Evolutionary conservation across 2,329 filamentous ascomycete species (phyloP).

Genomic region (Fusarium coicis): DNA sequence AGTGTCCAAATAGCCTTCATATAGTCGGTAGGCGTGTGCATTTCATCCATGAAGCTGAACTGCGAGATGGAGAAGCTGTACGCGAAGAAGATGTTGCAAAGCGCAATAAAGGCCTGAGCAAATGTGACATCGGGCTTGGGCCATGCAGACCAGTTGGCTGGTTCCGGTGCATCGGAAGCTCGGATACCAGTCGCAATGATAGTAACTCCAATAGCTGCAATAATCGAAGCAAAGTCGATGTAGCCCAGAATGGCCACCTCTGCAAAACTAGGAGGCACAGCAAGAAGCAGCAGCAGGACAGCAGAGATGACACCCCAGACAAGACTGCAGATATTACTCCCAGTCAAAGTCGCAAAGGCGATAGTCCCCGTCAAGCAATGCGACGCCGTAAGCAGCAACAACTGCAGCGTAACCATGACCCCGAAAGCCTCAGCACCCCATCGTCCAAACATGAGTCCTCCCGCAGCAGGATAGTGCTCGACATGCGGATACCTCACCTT

Average conservation of each 20-base stretch:
- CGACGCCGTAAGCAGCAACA: constrained; percentile 74
- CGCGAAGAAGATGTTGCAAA: constrained; percentile 75
- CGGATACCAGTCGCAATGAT: constrained; percentile 69
- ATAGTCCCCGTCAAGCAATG: constrained; percentile 74
- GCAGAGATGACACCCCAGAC: constrained; percentile 53
- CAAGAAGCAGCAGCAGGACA: constrained; percentile 53
- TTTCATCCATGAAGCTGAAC: constrained; percentile 59
- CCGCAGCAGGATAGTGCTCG: constrained; percentile 72
- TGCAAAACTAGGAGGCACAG: constrained; percentile 55
- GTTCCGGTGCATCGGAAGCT: constrained; percentile 5
- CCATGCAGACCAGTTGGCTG: constrained; percentile 51
- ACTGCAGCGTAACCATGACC: constrained; percentile 65
- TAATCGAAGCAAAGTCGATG: constrained; percentile 42
- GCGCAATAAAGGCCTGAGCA: constrained; percentile 63
- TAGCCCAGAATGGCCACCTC: constrained; percentile 41
- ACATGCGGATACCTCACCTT: constrained; percentile 62
- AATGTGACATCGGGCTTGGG: constrained; percentile 55
- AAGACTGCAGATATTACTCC: constrained; percentile 57
- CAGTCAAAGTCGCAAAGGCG: constrained; percentile 70
- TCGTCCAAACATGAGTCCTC: constrained; percentile 66
- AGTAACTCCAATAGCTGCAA: constrained; percentile 68
- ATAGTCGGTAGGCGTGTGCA: constrained; percentile 55
- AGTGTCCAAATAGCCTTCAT: constrained; percentile 66
- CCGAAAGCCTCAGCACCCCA: constrained; percentile 68
- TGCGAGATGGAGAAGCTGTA: constrained; percentile 63